These are phyloP conservation scores for Thelonectria rubi DNA, from an alignment of 2,329 filamentous ascomycete genomes.

Conservation along the genomic window DNA sequence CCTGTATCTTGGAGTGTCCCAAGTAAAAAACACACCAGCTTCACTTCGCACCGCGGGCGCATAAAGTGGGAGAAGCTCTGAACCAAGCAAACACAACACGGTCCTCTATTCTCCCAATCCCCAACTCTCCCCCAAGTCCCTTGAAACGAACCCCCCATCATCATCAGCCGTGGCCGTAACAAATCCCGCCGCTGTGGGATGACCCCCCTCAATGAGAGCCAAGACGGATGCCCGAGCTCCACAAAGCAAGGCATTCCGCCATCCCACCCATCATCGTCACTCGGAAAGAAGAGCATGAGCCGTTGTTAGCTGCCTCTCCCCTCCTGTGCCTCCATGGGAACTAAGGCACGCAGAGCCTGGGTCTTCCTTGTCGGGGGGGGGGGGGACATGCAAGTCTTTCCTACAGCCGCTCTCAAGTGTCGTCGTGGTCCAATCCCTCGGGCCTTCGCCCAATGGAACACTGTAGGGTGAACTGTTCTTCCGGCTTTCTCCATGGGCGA, in stretches of 20 bases:
- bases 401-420: not conserved
- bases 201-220: not conserved
- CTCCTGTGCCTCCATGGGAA: constrained; percentile 16
- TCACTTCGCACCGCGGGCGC: constrained; percentile 1
- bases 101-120: too few relatives aligned
- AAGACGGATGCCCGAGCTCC: constrained; percentile 7
- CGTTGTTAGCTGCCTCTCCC: constrained; percentile 9
- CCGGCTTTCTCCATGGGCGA: not conserved
- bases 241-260: constrained; percentile 11
- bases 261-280: constrained; percentile 2
- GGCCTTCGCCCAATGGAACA: not conserved
- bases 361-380: constrained; percentile 1
- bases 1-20: not conserved
- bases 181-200: not conserved
- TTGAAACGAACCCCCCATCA: too few relatives aligned
- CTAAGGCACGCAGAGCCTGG: constrained; percentile 9
- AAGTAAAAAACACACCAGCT: not conserved
- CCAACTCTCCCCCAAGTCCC: too few relatives aligned
- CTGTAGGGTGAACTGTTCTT: not conserved
- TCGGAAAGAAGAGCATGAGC: constrained; percentile 3
- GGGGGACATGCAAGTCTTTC: constrained; percentile 7
- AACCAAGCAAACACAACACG: constrained; percentile 5
- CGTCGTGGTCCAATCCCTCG: not conserved
- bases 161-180: too few relatives aligned
- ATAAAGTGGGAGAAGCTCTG: constrained; percentile 10